phyloP scores from a whole-genome alignment of 1,284 basidiomycete species.

The Violaceomyces palustris region DNA sequence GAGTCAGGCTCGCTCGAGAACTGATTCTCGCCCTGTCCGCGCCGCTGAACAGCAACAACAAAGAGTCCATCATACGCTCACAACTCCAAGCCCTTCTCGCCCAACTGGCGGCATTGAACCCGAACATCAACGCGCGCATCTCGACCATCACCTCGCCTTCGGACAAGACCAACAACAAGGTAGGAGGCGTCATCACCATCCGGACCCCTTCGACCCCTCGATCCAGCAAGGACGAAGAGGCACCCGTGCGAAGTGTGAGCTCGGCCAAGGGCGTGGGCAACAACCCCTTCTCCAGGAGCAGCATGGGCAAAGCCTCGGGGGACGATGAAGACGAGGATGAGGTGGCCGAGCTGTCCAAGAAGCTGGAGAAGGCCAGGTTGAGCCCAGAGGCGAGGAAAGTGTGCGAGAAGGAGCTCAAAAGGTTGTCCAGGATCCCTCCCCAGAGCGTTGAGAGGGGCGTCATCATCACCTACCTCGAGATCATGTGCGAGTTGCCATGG shows the following conservation, averaged over 20 bases:
- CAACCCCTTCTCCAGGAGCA: slow-evolving; percentile 13
- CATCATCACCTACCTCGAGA: slow-evolving; percentile 52
- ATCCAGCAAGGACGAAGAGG: slow-evolving; percentile 3
- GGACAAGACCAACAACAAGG: slow-evolving; percentile 20
- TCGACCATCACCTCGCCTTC: slow-evolving; percentile 24
- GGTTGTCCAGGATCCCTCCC: slow-evolving; percentile 45
- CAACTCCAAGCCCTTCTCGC: slow-evolving; percentile 45
- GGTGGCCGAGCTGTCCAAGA: slow-evolving; percentile 39
- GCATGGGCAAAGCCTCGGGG: slow-evolving; percentile 14
- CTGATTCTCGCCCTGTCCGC: slow-evolving; percentile 37
- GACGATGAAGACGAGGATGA: slow-evolving; percentile 46
- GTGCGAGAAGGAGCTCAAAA: slow-evolving; percentile 50
- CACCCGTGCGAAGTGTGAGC: slow-evolving; percentile 11
- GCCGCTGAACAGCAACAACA: slow-evolving; percentile 39
- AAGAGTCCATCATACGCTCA: slow-evolving; percentile 39
- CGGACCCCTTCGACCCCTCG: slow-evolving; percentile 17
- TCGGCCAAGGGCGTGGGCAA: slow-evolving; percentile 15
- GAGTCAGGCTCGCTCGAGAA: slow-evolving; percentile 43
- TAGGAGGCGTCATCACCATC: slow-evolving; percentile 36
- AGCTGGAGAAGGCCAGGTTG: slow-evolving; percentile 37
- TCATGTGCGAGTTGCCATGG: slow-evolving; percentile 53
- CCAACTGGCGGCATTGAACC: slow-evolving; percentile 44
- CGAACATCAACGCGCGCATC: slow-evolving; percentile 36
- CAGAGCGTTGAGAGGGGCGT: slow-evolving; percentile 52
- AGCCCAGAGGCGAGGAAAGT: slow-evolving; percentile 46